Base-by-base conservation (phyloP, 1,284 basidiomycete species). In the Athelia sp. region DNA sequence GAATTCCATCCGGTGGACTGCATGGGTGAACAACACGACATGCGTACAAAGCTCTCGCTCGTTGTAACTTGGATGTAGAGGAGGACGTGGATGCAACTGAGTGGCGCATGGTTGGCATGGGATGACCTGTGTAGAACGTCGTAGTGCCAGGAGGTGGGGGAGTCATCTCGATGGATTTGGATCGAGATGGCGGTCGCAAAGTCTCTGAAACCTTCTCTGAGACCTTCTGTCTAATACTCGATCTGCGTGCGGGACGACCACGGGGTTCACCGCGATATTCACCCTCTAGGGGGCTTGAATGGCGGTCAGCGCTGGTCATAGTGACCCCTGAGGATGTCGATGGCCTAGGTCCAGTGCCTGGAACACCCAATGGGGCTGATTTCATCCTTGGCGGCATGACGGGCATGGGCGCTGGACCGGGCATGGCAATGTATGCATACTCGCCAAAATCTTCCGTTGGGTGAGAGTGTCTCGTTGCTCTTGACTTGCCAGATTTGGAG, bases 21-120 rank as follows among this genome's bases (percentile, higher is more conserved):
- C 84, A 88, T 11, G 77, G 72, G 55, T 87, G 84, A 19, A 88
- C 71, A 13, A 82, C 84, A 18, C 71, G 71, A 51, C 85, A 87
- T 2, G 74, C 60, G 62, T 89, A 90, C 51, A 84, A 70, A 18
- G 76, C 69, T 0, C 73, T 73, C 36, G 75, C 72, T 54, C 59
- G 68, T 46, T 59, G 69, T 46, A 48, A 53, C 43, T 48, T 47
- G 36, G 48, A 49, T 22, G 50, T 15, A 10, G 43, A 17, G 10
- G 59, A 42, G 11, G 61, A 4, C 57, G 55, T 29, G 43, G 19
- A 17, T 50, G 58, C 9, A 46, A 22, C 15, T 42, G 53, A 6
- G 59, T 53, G 21, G 53, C 45, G 34, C 36, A n/a, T 54, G 57
- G 13, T 43, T 52, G 42, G 57, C 50, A 19, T 34, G 48, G 35